Evolutionary conservation across 2,329 filamentous ascomycete species (phyloP).

Genomic region (Microdochium trichocladiopsis): DNA sequence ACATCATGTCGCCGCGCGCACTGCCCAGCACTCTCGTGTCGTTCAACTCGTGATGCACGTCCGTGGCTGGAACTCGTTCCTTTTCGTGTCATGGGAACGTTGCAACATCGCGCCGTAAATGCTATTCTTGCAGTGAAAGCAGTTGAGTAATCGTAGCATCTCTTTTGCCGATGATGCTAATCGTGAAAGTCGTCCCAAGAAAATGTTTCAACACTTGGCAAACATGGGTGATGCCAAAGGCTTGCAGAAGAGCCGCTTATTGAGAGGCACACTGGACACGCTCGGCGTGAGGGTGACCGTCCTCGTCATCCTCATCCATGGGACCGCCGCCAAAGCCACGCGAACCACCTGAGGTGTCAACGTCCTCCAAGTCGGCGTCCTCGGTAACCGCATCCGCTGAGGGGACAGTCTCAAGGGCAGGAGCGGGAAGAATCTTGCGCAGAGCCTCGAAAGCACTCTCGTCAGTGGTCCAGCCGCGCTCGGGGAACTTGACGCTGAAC

Average conservation of each 20-base stretch:
- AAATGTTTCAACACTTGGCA: not conserved
- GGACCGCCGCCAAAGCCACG: constrained; percentile 39
- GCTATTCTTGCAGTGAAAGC: constrained; percentile 8
- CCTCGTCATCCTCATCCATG: constrained; percentile 73
- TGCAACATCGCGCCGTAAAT: constrained; percentile 21
- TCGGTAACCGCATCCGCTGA: constrained; percentile 87
- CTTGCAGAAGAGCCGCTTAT: constrained; percentile 39
- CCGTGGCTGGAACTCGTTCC: constrained; percentile 7
- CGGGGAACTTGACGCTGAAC: constrained; percentile 96
- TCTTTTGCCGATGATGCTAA: not conserved
- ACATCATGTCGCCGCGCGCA: no score
- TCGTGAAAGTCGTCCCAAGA: no score
- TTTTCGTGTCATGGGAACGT: constrained; percentile 4
- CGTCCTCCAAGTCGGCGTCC: constrained; percentile 77
- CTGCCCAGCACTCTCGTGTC: no score
- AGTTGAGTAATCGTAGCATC: no score
- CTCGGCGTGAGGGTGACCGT: constrained; percentile 67
- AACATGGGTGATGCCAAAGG: not conserved
- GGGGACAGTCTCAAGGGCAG: constrained; percentile 53
- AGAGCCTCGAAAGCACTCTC: constrained; percentile 69
- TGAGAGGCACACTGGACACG: constrained; percentile 83
- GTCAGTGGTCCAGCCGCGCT: constrained; percentile 62
- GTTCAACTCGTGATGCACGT: constrained; percentile 3
- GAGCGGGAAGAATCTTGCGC: constrained; percentile 76
- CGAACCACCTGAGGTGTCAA: constrained; percentile 69